Evolutionary conservation across 345 rosid species (phyloP).

Genomic region (Camelina hispida): DNA sequence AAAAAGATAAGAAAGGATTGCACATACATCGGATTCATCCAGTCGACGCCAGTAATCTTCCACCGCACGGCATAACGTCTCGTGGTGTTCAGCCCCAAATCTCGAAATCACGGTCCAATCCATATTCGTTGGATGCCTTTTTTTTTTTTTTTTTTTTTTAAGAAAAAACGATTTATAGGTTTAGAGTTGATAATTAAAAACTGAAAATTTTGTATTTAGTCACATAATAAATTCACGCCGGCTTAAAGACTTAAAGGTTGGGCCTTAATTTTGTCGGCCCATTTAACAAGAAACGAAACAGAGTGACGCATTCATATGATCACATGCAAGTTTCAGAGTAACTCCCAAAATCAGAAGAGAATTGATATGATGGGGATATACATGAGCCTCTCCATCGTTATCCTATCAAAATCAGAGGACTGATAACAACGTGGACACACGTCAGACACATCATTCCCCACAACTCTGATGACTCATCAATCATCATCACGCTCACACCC

Average conservation of each 20-base stretch:
- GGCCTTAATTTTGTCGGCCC: not conserved
- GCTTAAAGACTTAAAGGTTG: not conserved
- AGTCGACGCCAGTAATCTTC: not conserved
- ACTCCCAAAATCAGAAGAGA: not conserved
- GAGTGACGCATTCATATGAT: not conserved
- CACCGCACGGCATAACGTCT: not conserved
- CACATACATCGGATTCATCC: not conserved
- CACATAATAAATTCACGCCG: not conserved
- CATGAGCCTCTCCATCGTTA: constrained; percentile 35
- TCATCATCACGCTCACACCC: constrained; percentile 23
- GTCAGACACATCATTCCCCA: constrained; percentile 23
- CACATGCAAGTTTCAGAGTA: constrained; percentile 10
- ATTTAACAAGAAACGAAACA: constrained; percentile 13
- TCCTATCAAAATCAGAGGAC: constrained; percentile 26
- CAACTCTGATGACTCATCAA: constrained; percentile 38
- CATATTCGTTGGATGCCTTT: not conserved
- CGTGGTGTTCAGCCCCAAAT: too few species aligned
- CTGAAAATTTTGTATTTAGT: too few species aligned
- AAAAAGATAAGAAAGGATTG: too few species aligned
- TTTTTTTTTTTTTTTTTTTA: too few species aligned
- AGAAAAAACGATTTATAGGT: too few species aligned
- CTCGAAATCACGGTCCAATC: not conserved
- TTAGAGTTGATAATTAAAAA: not conserved
- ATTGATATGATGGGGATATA: not conserved
- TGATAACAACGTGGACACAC: constrained; percentile 41